A percentile compares a stretch with the other conserved stretches of the same genome.
Evolutionary conservation across 805 yeast species (phyloP).

Genomic region (Saccharomycopsis fermentans): DNA sequence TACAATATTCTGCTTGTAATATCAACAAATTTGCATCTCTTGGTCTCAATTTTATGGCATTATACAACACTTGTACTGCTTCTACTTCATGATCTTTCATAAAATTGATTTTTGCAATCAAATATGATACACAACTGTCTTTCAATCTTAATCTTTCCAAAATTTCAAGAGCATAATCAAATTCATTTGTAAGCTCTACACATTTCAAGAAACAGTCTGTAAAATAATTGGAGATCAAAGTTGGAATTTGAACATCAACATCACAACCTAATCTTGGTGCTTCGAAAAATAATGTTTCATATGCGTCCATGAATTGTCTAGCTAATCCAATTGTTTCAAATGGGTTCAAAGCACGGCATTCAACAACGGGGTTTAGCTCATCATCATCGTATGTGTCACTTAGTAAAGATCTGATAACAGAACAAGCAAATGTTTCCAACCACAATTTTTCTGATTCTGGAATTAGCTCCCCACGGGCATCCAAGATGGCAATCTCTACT

Average conservation of each 20-base stretch:
- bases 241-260: conserved; percentile 61
- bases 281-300: conserved; percentile 52
- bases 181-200: conserved; percentile 55
- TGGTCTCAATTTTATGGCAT: conserved; percentile 39
- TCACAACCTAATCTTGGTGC: conserved; percentile 62
- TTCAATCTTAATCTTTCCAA: conserved; percentile 39
- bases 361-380: conserved; percentile 64
- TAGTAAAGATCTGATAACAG: conserved; percentile 64
- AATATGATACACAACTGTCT: conserved; percentile 49
- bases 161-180: conserved; percentile 48
- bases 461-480: conserved; percentile 41
- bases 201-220: conserved; percentile 64
- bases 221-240: conserved; percentile 52
- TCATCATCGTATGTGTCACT: conserved; percentile 50
- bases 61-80: conserved; percentile 43
- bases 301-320: conserved; percentile 47
- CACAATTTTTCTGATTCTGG: conserved; percentile 42
- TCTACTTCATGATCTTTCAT: conserved; percentile 49
- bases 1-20: conserved; percentile 49
- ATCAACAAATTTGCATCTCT: conserved; percentile 46
- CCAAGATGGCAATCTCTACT: conserved; percentile 43
- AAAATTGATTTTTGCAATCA: conserved; percentile 44
- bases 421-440: conserved; percentile 46
- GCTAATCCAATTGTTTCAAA: conserved; percentile 41
- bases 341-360: conserved; percentile 77